Evolutionary conservation across 257 asterid species (phyloP).

Genomic region (Vinca minor): DNA sequence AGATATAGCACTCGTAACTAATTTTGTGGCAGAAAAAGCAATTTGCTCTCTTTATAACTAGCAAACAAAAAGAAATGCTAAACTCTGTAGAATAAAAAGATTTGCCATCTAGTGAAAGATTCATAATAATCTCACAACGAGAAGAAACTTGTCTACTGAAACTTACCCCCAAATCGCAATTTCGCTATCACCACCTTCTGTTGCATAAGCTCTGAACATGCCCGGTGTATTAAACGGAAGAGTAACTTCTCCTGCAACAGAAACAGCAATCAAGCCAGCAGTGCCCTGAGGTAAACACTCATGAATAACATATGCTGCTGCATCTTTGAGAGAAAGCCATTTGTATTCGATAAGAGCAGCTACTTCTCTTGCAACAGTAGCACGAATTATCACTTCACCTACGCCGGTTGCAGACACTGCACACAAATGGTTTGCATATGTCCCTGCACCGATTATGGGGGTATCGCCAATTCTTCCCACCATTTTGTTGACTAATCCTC

Average conservation of each 20-base stretch:
- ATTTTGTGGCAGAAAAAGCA: no score
- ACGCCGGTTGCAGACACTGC: constrained; percentile 91
- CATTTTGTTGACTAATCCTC: constrained; percentile 92
- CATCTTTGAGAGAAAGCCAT: constrained; percentile 78
- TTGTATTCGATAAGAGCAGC: constrained; percentile 90
- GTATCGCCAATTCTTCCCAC: constrained; percentile 89
- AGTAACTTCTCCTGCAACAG: constrained; percentile 63
- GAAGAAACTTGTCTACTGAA: background rate
- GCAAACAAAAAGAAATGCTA: background rate
- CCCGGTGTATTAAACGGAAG: constrained; percentile 72
- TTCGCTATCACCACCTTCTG: constrained; percentile 60
- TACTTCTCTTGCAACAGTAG: constrained; percentile 82
- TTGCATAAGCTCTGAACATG: constrained; percentile 93
- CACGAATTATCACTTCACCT: constrained; percentile 79
- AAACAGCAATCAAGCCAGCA: constrained; percentile 73
- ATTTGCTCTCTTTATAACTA: no score
- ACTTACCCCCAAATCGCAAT: constrained; percentile 60
- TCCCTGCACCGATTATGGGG: constrained; percentile 83
- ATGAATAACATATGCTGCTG: constrained; percentile 52
- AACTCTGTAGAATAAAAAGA: background rate
- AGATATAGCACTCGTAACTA: no score
- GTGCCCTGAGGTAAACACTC: constrained; percentile 50
- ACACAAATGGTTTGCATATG: constrained; percentile 70
- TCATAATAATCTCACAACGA: background rate
- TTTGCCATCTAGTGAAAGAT: background rate